These are phyloP conservation scores for Eucalyptus shirleyi DNA, from an alignment of 345 rosid genomes.

Conservation along the genomic window DNA sequence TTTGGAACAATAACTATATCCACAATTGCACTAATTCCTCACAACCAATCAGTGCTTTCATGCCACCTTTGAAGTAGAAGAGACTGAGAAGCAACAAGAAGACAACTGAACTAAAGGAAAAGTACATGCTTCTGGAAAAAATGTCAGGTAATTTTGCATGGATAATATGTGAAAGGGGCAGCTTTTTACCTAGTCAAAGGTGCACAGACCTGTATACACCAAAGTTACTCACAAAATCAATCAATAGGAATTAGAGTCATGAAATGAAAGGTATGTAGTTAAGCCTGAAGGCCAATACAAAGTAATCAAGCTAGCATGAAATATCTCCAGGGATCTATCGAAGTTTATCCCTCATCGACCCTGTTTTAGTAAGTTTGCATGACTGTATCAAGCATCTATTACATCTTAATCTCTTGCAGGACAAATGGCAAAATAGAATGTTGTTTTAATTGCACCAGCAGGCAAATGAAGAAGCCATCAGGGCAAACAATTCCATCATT, in stretches of 20 bases:
- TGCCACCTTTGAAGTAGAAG: background rate
- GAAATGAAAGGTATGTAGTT: background rate
- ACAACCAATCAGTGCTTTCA: background rate
- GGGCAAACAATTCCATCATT: background rate
- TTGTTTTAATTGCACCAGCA: background rate
- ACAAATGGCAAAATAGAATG: background rate
- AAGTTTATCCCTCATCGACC: background rate
- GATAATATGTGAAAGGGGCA: background rate
- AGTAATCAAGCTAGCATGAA: background rate
- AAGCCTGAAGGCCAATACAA: background rate
- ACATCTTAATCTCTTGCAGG: background rate
- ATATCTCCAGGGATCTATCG: background rate
- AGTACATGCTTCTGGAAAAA: background rate
- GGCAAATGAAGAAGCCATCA: background rate
- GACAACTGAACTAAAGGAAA: background rate
- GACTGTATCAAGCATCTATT: background rate
- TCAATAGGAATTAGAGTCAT: background rate
- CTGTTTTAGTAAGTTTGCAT: background rate
- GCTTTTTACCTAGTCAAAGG: background rate
- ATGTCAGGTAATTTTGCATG: accelerated
- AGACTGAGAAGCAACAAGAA: background rate
- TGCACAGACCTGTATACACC: background rate
- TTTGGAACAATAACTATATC: background rate
- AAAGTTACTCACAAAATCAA: background rate
- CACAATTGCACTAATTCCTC: background rate